Conservation (phyloP, 345 rosid genomes). For the Orychophragmus violaceus region DNA sequence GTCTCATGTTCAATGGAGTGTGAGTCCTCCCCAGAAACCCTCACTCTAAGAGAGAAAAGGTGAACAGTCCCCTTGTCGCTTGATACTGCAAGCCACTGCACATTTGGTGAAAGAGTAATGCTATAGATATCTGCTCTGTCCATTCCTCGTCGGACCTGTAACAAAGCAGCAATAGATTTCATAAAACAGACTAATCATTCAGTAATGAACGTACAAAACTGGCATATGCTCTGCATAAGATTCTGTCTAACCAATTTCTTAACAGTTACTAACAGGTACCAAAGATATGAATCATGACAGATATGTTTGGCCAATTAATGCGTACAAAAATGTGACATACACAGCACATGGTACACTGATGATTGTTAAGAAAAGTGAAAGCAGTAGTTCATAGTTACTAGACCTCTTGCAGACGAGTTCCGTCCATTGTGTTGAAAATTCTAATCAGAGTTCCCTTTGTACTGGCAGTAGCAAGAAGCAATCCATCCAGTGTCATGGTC, state of each 20-base stretch:
- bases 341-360: not conserved
- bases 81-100: constrained; percentile 86
- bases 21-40: constrained; percentile 67
- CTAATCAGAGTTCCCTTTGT: constrained; percentile 81
- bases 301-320: not conserved
- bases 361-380: not conserved
- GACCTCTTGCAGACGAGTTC: constrained; percentile 87
- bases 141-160: constrained; percentile 84
- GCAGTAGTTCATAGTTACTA: constrained; percentile 9
- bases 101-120: constrained; percentile 64
- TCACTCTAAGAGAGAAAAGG: constrained; percentile 76
- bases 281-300: not conserved
- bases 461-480: constrained; percentile 91
- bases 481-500: constrained; percentile 81
- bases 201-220: not conserved
- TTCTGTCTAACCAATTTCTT: not conserved
- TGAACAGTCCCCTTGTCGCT: constrained; percentile 91
- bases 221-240: not conserved
- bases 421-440: constrained; percentile 93
- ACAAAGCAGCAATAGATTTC: not conserved
- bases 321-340: not conserved
- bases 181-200: not conserved
- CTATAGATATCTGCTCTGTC: constrained; percentile 87
- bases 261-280: not conserved
- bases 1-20: constrained; percentile 40